Evolutionary conservation across 2,329 filamentous ascomycete species (phyloP).

Genomic region (Aspergillus ibericus): DNA sequence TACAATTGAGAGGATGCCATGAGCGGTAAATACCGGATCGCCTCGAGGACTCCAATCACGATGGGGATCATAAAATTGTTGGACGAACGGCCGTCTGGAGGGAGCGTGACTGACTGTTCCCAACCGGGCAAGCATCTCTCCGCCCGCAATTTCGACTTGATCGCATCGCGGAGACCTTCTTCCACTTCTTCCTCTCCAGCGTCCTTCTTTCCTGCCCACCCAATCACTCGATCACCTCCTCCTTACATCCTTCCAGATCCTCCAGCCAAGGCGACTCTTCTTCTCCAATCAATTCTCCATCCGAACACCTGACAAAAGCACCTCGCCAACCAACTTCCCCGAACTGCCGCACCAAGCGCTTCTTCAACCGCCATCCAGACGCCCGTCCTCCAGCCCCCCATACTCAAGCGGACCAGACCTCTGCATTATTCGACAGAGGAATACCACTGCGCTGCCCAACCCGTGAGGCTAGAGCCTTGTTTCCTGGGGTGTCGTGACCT

Average conservation of each 20-base stretch:
- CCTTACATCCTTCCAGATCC: background rate
- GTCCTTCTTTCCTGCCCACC: background rate
- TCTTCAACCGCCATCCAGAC: slow-evolving; percentile 10
- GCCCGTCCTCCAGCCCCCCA: background rate
- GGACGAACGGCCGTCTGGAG: background rate
- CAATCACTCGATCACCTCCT: background rate
- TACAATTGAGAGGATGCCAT: background rate
- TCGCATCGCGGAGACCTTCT: background rate
- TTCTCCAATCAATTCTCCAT: background rate
- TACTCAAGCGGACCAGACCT: slow-evolving; percentile 2
- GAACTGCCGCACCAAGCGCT: slow-evolving; percentile 17
- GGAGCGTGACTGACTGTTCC: background rate
- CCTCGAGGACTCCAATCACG: background rate
- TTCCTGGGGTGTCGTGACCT: slow-evolving; percentile 10
- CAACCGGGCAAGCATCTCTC: background rate
- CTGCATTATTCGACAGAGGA: slow-evolving; percentile 11
- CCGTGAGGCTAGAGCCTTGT: slow-evolving; percentile 39
- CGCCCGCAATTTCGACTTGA: slow-evolving; percentile 1
- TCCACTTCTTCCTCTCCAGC: background rate
- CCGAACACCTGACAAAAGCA: background rate
- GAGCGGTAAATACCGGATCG: background rate
- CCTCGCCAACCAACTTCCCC: slow-evolving; percentile 4
- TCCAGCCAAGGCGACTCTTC: background rate
- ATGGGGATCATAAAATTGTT: background rate
- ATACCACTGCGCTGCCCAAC: slow-evolving; percentile 36